phyloP scores from a whole-genome alignment of 148 eudicot species.

The Heliamphora exappendiculata region DNA sequence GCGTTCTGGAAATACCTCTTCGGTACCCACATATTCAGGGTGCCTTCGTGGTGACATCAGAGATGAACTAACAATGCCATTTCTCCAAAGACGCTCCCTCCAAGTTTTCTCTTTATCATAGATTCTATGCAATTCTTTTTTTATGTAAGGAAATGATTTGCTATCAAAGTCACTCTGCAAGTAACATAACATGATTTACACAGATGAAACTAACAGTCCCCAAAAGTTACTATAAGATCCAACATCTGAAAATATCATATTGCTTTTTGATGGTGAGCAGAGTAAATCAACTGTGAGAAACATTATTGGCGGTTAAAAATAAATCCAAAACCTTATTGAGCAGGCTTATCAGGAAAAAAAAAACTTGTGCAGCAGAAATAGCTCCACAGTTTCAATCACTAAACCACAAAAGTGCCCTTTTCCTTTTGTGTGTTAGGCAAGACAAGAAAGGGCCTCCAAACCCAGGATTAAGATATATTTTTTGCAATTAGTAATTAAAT shows the following conservation, averaged over 20 bases:
- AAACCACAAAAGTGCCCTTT: background rate
- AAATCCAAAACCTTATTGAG: background rate
- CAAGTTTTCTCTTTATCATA: constrained; percentile 64
- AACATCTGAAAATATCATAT: background rate
- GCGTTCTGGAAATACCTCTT: constrained; percentile 58
- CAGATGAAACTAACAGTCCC: constrained; percentile 12
- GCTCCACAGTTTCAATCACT: background rate
- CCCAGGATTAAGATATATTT: background rate
- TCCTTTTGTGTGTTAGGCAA: background rate
- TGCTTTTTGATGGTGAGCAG: background rate
- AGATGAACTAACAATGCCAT: constrained; percentile 69
- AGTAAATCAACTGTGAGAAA: background rate
- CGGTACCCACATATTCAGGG: constrained; percentile 81
- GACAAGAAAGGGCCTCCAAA: background rate
- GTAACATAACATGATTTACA: constrained; percentile 10
- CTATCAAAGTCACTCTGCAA: constrained; percentile 72
- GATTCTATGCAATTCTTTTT: constrained; percentile 62
- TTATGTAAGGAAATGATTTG: constrained; percentile 61
- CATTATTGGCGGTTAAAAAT: background rate
- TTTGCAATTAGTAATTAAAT: no score
- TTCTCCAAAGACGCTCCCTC: constrained; percentile 91
- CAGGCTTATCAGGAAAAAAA: background rate
- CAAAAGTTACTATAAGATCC: background rate
- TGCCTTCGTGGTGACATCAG: constrained; percentile 65
- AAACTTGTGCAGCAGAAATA: background rate